phyloP scores from a whole-genome alignment of 257 asterid species.

The Scutellaria galericulata region DNA sequence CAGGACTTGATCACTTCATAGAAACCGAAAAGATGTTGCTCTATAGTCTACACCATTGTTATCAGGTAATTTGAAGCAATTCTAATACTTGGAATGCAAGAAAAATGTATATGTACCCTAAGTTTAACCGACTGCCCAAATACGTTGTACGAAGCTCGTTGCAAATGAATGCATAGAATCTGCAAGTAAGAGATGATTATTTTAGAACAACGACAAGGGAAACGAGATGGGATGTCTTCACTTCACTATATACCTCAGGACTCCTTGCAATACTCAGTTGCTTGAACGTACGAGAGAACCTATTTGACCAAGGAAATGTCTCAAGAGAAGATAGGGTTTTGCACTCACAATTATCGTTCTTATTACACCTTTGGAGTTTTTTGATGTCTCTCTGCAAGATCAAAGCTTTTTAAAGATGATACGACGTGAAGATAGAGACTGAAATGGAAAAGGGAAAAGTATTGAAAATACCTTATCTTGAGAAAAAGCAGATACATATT shows the following conservation, averaged over 20 bases:
- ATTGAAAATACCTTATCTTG: slow-evolving; percentile 74
- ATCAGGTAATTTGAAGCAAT: background rate
- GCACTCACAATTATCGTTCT: slow-evolving; percentile 80
- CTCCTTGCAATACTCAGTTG: slow-evolving; percentile 67
- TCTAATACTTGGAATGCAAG: slow-evolving; percentile 3
- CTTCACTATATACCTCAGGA: slow-evolving; percentile 64
- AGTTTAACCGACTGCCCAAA: slow-evolving; percentile 77
- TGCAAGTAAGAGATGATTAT: slow-evolving; percentile 44
- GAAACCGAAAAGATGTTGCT: too few species aligned
- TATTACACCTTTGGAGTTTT: slow-evolving; percentile 58
- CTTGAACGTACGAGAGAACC: slow-evolving; percentile 72
- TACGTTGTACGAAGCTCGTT: slow-evolving; percentile 81
- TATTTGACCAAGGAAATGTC: slow-evolving; percentile 81
- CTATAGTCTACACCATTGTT: background rate
- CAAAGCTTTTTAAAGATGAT: background rate
- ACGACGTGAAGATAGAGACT: background rate
- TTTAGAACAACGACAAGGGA: slow-evolving; percentile 5
- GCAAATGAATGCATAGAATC: slow-evolving; percentile 92
- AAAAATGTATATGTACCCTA: slow-evolving; percentile 50
- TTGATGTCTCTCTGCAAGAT: slow-evolving; percentile 64
- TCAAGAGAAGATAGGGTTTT: slow-evolving; percentile 59
- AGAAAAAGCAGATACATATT: slow-evolving; percentile 50
- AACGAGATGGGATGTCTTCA: background rate
- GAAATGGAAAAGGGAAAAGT: slow-evolving; percentile 24
- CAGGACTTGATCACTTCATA: background rate